Evolutionary conservation across 2,329 filamentous ascomycete genomes (phyloP).

Genomic region (Trichoderma aggressivum): DNA sequence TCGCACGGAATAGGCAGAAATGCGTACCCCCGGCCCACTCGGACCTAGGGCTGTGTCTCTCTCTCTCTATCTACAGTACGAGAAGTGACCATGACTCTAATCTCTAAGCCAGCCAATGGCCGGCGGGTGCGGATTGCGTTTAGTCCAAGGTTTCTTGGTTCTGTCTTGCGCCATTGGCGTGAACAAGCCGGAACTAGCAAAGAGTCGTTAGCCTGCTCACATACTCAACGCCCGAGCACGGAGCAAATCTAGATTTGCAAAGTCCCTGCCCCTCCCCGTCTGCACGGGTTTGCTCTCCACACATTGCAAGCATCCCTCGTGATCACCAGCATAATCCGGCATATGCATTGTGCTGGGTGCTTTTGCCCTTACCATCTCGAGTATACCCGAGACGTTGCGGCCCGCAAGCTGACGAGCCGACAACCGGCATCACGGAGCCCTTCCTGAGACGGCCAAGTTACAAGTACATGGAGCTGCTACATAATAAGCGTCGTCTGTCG

Average conservation of each 20-base stretch:
- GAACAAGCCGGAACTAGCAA: not conserved
- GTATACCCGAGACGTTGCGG: not conserved
- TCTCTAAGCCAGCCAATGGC: not conserved
- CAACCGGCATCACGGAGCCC: conserved; percentile 14
- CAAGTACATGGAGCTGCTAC: conserved; percentile 6
- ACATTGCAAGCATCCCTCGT: conserved; percentile 14
- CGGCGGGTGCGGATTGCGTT: not conserved
- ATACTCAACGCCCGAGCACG: conserved; percentile 7
- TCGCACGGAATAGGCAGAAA: not conserved
- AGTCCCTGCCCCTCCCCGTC: conserved; percentile 7
- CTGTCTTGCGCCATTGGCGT: not conserved
- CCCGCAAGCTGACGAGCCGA: conserved; percentile 10
- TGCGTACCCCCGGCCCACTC: not conserved
- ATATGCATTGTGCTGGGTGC: not conserved
- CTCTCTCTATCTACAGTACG: not conserved
- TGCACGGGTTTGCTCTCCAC: conserved; percentile 10
- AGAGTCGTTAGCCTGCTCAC: not conserved
- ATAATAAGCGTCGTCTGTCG: conserved; percentile 1
- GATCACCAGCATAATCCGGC: conserved; percentile 4
- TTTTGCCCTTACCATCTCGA: not conserved
- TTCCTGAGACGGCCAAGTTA: conserved; percentile 2
- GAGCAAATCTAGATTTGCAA: conserved; percentile 17
- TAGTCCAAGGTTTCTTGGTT: not conserved
- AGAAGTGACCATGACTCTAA: not conserved
- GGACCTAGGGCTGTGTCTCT: conserved; percentile 11